Conservation (phyloP, 2,329 filamentous ascomycete species). For the Davidsoniella virescens region DNA sequence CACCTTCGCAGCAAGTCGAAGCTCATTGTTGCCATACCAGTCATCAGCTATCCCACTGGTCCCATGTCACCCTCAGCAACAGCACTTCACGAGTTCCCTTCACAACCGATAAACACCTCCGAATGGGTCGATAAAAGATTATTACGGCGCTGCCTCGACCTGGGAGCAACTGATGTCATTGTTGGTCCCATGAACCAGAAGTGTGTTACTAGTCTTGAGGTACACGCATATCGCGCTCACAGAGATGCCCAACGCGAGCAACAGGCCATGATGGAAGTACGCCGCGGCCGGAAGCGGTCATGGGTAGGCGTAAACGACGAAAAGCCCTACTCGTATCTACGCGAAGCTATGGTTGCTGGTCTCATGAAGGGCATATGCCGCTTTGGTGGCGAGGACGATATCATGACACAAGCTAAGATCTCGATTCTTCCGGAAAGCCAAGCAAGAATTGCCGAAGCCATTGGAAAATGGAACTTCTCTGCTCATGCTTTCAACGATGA, state of each 20-base stretch:
- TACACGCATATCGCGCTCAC: constrained; percentile 70
- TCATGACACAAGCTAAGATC: constrained; percentile 48
- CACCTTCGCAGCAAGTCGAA: constrained; percentile 39
- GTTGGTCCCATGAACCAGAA: constrained; percentile 61
- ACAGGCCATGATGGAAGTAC: constrained; percentile 52
- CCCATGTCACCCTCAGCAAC: constrained; percentile 18
- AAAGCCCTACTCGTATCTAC: constrained; percentile 74
- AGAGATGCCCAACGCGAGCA: constrained; percentile 62
- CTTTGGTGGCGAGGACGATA: constrained; percentile 42
- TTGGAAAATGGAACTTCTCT: constrained; percentile 75
- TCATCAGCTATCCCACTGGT: constrained; percentile 28
- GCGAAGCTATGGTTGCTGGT: constrained; percentile 85
- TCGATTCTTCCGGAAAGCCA: constrained; percentile 50
- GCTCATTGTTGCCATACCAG: constrained; percentile 38
- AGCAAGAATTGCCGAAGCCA: constrained; percentile 45
- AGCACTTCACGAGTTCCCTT: constrained; percentile 17
- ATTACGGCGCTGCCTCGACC: constrained; percentile 61
- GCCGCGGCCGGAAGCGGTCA: constrained; percentile 65
- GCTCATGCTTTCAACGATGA: constrained; percentile 83
- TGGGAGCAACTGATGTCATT: constrained; percentile 75
- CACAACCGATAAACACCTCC: constrained; percentile 18
- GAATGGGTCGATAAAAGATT: constrained; percentile 26
- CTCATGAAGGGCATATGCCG: constrained; percentile 83
- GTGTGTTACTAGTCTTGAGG: constrained; percentile 57
- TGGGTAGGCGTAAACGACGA: constrained; percentile 81